Evolutionary conservation across 257 asterid genomes (phyloP).

Genomic region (Sherardia arvensis): DNA sequence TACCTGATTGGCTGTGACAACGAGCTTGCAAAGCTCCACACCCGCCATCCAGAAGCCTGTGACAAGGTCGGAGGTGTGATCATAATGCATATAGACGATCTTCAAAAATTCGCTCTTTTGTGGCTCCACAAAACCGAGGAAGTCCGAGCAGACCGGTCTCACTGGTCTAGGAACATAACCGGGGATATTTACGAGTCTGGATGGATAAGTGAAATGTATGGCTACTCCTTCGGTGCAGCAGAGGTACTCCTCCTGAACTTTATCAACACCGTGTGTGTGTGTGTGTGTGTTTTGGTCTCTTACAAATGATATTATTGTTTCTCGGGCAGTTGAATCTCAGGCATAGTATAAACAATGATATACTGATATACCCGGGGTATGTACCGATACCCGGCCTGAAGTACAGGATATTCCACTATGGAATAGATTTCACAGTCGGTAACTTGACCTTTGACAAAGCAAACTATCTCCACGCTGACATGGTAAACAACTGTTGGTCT

Average conservation of each 20-base stretch:
- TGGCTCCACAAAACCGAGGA: constrained; percentile 98
- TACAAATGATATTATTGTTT: constrained; percentile 2
- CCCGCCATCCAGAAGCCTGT: constrained; percentile 77
- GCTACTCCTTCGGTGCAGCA: constrained; percentile 96
- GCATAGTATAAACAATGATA: constrained; percentile 58
- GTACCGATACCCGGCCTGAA: constrained; percentile 62
- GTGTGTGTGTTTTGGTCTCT: no score
- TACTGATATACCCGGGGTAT: constrained; percentile 88
- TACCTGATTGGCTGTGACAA: constrained; percentile 95
- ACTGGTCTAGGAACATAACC: constrained; percentile 74
- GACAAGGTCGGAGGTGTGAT: constrained; percentile 97
- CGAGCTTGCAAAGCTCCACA: constrained; percentile 80
- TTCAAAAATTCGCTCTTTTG: constrained; percentile 61
- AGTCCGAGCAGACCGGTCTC: constrained; percentile 81
- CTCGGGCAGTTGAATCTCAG: constrained; percentile 60
- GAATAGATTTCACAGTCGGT: constrained; percentile 76
- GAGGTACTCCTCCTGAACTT: constrained; percentile 47
- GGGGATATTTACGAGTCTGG: constrained; percentile 96
- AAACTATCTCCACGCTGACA: constrained; percentile 63
- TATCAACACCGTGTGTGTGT: background rate
- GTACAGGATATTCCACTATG: constrained; percentile 80
- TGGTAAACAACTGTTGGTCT: constrained; percentile 71
- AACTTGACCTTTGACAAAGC: constrained; percentile 96
- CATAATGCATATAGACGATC: constrained; percentile 76
- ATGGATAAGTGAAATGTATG: constrained; percentile 99